phyloP scores from a whole-genome alignment of 139 green algal species.

The Ettlia oleoabundans region DNA sequence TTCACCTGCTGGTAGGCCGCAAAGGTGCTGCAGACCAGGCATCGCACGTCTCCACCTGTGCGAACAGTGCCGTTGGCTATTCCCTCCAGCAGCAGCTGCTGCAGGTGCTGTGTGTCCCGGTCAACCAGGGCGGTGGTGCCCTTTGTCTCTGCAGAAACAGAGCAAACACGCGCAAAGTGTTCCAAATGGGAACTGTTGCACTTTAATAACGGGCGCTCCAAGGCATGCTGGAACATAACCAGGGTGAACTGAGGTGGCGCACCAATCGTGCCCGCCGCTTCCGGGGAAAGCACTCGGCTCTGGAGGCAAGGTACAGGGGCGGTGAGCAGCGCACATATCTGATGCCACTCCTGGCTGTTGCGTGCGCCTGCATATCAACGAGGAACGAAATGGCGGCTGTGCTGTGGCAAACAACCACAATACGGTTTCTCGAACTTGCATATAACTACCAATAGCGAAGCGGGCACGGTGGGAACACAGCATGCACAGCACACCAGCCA shows the following conservation, averaged over 20 bases:
- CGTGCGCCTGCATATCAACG: neutral
- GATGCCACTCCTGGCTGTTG: conserved; percentile 57
- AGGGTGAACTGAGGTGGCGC: too few species aligned
- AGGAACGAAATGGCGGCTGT: neutral
- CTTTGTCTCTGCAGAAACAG: neutral
- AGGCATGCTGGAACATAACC: too few species aligned
- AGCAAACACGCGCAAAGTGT: too few species aligned
- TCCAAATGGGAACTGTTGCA: too few species aligned
- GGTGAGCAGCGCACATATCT: conserved; percentile 59
- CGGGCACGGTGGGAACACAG: neutral
- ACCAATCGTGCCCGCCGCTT: neutral
- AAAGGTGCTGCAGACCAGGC: conserved; percentile 49
- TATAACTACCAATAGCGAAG: neutral
- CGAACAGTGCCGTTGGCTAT: conserved; percentile 58
- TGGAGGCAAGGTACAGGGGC: conserved; percentile 57
- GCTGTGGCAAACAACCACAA: neutral
- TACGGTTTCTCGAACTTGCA: too few species aligned
- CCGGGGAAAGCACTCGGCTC: conserved; percentile 36
- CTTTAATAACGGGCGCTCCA: too few species aligned
- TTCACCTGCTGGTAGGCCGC: conserved; percentile 16
- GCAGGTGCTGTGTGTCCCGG: conserved; percentile 49
- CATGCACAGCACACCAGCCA: neutral
- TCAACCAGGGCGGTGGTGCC: neutral
- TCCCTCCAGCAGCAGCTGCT: conserved; percentile 71
- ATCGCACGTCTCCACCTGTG: conserved; percentile 32